These are phyloP conservation scores for Tylopilus balloui DNA, from an alignment of 768 basidiomycete species.

Conservation along the genomic window DNA sequence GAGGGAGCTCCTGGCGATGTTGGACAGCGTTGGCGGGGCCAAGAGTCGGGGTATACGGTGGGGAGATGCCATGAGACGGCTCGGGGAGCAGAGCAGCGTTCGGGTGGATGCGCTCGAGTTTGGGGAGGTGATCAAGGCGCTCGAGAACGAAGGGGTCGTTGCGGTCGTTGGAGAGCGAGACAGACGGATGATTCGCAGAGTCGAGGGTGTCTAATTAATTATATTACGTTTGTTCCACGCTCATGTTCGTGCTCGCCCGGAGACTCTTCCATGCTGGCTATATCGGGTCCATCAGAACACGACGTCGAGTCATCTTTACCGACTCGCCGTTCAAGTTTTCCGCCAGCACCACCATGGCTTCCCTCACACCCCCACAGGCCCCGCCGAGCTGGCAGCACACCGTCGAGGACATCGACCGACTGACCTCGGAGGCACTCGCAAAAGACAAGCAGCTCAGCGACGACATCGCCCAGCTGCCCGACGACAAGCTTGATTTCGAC, in stretches of 20 bases:
- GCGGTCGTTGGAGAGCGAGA: slow-evolving; percentile 88
- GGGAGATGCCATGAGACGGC: slow-evolving; percentile 71
- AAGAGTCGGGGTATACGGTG: slow-evolving; percentile 66
- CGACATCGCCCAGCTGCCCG: slow-evolving; percentile 54
- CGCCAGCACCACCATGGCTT: slow-evolving; percentile 33
- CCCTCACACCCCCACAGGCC: slow-evolving; percentile 60
- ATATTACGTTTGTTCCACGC: neutral
- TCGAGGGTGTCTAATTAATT: slow-evolving; percentile 40
- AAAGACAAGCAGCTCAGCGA: slow-evolving; percentile 55
- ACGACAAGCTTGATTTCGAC: slow-evolving; percentile 59
- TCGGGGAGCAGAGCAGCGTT: slow-evolving; percentile 83
- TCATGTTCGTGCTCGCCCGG: no score
- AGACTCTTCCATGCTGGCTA: slow-evolving; percentile 11
- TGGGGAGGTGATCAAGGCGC: slow-evolving; percentile 63
- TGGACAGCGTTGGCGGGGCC: slow-evolving; percentile 48
- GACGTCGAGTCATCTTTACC: neutral
- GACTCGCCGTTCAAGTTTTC: slow-evolving; percentile 5
- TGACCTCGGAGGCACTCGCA: slow-evolving; percentile 59
- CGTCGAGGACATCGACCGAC: slow-evolving; percentile 51
- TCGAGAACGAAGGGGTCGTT: slow-evolving; percentile 84
- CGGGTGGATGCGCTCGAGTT: slow-evolving; percentile 80
- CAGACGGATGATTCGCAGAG: slow-evolving; percentile 69
- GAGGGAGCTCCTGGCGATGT: slow-evolving; percentile 65
- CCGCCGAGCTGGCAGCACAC: slow-evolving; percentile 68
- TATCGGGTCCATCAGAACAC: no score